Evolutionary conservation across 768 basidiomycete species (phyloP).

Genomic region (Boletus pseudo-olivaceus): DNA sequence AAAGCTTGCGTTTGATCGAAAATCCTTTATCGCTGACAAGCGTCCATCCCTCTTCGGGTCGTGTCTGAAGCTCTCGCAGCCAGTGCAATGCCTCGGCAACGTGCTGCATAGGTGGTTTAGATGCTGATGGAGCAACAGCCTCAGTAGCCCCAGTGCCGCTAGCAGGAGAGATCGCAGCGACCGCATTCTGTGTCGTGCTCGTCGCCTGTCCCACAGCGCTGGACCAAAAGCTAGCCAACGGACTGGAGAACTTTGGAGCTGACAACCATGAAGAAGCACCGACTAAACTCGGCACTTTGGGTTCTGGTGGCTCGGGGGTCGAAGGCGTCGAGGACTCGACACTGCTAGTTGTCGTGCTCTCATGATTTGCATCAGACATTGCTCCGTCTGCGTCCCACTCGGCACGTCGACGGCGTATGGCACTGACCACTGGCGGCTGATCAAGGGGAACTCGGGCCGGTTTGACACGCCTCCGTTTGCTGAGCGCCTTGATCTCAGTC

Average conservation of each 20-base stretch:
- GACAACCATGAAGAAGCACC: slow-evolving; percentile 45
- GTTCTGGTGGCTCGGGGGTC: slow-evolving; percentile 23
- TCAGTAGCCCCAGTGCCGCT: slow-evolving; percentile 34
- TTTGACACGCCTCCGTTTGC: slow-evolving; percentile 83
- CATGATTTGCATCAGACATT: slow-evolving; percentile 13
- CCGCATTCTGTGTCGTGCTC: slow-evolving; percentile 70
- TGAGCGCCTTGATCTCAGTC: slow-evolving; percentile 76
- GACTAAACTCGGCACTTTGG: slow-evolving; percentile 7
- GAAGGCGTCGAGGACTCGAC: slow-evolving; percentile 17
- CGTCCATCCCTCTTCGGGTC: slow-evolving; percentile 67
- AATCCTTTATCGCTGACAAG: slow-evolving; percentile 73
- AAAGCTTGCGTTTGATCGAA: slow-evolving; percentile 70
- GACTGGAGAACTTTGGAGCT: slow-evolving; percentile 64
- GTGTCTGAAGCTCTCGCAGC: slow-evolving; percentile 67
- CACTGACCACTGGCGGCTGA: slow-evolving; percentile 80
- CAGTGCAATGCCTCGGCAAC: slow-evolving; percentile 80
- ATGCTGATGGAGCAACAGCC: slow-evolving; percentile 44
- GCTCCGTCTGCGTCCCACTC: slow-evolving; percentile 64
- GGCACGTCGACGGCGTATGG: slow-evolving; percentile 62
- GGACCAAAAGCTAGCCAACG: slow-evolving; percentile 69
- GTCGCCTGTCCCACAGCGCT: slow-evolving; percentile 73
- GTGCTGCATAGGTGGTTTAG: slow-evolving; percentile 72
- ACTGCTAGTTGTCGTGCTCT: slow-evolving; percentile 11
- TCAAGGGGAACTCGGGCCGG: slow-evolving; percentile 87
- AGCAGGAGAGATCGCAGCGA: slow-evolving; percentile 69